phyloP scores from a whole-genome alignment of 495 filamentous ascomycete genomes.

The Penicillium paradoxum region DNA sequence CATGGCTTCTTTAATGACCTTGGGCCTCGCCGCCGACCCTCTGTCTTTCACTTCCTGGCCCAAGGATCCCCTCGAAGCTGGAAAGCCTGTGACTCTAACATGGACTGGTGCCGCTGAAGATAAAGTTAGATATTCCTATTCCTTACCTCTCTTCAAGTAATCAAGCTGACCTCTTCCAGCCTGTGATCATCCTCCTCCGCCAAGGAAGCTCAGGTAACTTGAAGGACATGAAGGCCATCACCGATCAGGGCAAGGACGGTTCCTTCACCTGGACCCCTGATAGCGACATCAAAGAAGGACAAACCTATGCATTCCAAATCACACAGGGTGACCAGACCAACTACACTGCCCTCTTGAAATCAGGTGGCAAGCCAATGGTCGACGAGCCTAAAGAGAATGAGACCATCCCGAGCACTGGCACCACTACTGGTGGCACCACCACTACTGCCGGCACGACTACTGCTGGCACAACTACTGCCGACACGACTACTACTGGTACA shows the following conservation, averaged over 20 bases:
- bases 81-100: constrained; percentile 35
- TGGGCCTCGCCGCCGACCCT: constrained; percentile 28
- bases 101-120: constrained; percentile 36
- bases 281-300: constrained; percentile 28
- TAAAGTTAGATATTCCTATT: constrained; percentile 7
- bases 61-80: constrained; percentile 29
- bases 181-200: constrained; percentile 42
- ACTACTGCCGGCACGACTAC: not conserved
- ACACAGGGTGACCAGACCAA: constrained; percentile 37
- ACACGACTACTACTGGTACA: no score
- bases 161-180: constrained; percentile 18
- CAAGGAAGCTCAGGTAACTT: constrained; percentile 38
- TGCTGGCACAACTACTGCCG: constrained; percentile 3
- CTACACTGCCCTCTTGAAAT: constrained; percentile 41
- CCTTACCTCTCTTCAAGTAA: no score
- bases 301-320: constrained; percentile 47
- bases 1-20: constrained; percentile 24
- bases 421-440: constrained; percentile 3
- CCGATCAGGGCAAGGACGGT: constrained; percentile 29
- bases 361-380: constrained; percentile 18
- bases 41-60: constrained; percentile 45
- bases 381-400: constrained; percentile 12
- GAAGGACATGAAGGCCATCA: constrained; percentile 36
- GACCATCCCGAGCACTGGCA: constrained; percentile 10
- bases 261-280: constrained; percentile 41